Base-by-base conservation (phyloP, 768 basidiomycete species). In the Phanerochaete sordida region DNA sequence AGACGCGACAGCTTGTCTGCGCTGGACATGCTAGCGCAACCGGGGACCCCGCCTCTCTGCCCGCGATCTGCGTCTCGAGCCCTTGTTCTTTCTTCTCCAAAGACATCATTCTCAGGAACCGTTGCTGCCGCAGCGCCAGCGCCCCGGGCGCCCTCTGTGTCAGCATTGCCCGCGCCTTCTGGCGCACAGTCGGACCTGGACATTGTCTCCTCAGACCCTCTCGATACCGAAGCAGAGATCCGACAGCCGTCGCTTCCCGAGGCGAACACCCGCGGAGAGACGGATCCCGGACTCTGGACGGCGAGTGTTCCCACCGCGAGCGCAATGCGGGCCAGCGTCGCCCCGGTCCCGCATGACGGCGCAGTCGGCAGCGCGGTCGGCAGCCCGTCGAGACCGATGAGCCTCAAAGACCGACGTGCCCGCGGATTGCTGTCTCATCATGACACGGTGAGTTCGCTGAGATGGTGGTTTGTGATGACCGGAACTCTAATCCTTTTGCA, bases 371-470 rank as follows among this genome's bases (percentile, higher is more conserved):
- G n/a, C n/a, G n/a, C n/a, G n/a, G n/a, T n/a, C 6, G 33, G 7
- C 39, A 43, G 4, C 19, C 11, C 39, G 11, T 4, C 19, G 39
- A 69, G 67, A 51, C 67, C 67, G 28, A 65, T 70, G 64, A 70
- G 66, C 45, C 45, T 68, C 26, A 69, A 63, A 49, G 67, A 68
- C 50, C 53, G 57, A 3, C 64, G 68, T 15, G 62, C 66, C 0
- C 54, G 53, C 24, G 61, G 56, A 11, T 16, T 66, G 24, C 21
- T 59, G 19, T 26, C 56, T 4, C 62, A 65, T 1, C 53, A 57
- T 21, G 24, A 24, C 8, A 16, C 48, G 50, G 66, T 66, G 27
- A 56, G 62, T 59, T 23, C 69, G 6, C 9, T 13, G 23, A 4
- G 48, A 44, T 16, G 45, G 11, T 19, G 33, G 23, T n/a, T 37